Base-by-base conservation (phyloP, 106 monocot species). In the Narthecium ossifragum region DNA sequence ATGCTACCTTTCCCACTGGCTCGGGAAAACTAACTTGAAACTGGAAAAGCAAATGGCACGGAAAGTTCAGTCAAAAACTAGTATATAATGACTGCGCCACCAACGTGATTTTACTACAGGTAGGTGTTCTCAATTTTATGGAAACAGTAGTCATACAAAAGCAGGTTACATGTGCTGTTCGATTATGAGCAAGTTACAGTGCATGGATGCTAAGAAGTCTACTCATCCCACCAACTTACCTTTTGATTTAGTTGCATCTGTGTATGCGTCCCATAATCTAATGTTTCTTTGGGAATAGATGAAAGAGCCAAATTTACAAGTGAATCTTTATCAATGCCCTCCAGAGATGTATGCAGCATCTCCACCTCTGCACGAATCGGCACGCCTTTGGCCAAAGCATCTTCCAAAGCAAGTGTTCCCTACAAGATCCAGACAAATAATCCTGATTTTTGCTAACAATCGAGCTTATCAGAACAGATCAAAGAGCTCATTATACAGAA, bases 321-420 rank as follows among this genome's bases (percentile, higher is more conserved):
- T 23, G 74, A 78, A 60, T 84, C 90, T 66, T 68, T 80, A 61
- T 90, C 84, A 49, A 96, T 81, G 6, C 86, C 80, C 65, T 83
- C 80, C 68, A 96, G 65, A 45, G 83, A 86, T 27, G 59, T 74
- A 26, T 51, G 66, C 62, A 96, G 62, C 31, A 64, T 38, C 60
- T 90, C 84, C 46, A 96, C 68, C 52, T 81, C 96, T 61, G 70
- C 26, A 45, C 60, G 70, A 49, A 96, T 62, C 20, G 96, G 84
- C 47, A 81, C 53, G 28, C 96, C 96, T 57, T 64, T 84, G 8
- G 78, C 84, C 26, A 96, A 69, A 34, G 90, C 90, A 68, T 96
- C 83, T 81, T 90, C 86, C 65, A 96, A 67, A 12, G 83, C 86
- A 71, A 90, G 83, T 31, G 84, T 65, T 24, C 83, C 84, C 96